phyloP scores from a whole-genome alignment of 2,329 filamentous ascomycete species.

The Sordariomycetes sp. region DNA sequence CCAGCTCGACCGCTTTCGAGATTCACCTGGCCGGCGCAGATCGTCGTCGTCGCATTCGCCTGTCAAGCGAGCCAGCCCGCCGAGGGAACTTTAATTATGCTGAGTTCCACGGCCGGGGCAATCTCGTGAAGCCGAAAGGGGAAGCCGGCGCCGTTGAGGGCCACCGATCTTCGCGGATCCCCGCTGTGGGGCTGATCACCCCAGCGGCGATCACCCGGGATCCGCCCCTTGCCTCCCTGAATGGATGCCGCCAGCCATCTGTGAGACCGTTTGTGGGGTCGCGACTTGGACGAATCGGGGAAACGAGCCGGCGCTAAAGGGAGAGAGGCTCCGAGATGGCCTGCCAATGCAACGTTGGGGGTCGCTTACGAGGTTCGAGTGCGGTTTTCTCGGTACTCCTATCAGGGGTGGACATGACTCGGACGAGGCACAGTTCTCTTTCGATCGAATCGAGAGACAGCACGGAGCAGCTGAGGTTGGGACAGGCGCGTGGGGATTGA shows the following conservation, averaged over 20 bases:
- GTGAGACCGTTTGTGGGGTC: not conserved
- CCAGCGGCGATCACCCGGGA: not conserved
- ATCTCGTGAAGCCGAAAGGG: not conserved
- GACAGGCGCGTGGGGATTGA: not conserved
- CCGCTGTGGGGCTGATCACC: not conserved
- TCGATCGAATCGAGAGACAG: not conserved
- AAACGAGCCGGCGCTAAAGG: not conserved
- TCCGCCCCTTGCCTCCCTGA: not conserved
- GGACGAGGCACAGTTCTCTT: no score
- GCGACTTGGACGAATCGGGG: not conserved
- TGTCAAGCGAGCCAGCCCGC: not conserved
- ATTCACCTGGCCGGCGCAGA: not conserved
- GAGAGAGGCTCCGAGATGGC: not conserved
- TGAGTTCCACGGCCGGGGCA: not conserved
- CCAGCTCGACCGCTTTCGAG: not conserved
- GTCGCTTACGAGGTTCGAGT: no score
- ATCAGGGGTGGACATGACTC: not conserved
- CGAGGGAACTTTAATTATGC: not conserved
- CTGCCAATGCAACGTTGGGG: not conserved
- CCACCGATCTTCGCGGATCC: not conserved
- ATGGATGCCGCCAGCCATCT: no score
- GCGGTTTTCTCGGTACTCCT: not conserved
- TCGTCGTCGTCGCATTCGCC: not conserved
- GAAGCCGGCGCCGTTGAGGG: not conserved
- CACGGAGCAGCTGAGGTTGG: not conserved